phyloP scores from a whole-genome alignment of 73 alveolate species.

The Paramecium caudatum region DNA sequence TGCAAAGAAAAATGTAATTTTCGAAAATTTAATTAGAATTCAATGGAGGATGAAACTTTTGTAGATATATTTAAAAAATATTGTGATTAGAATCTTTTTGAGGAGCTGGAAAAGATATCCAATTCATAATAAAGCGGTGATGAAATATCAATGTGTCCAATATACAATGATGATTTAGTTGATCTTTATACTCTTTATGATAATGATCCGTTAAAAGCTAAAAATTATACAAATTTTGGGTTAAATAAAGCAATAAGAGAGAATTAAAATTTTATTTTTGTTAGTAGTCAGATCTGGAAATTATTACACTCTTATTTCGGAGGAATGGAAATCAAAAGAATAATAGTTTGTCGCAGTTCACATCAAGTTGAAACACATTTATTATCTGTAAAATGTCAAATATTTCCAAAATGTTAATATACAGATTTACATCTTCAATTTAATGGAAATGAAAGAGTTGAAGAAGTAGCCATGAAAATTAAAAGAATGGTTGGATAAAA shows the following conservation, averaged over 20 bases:
- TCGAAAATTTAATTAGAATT: not conserved
- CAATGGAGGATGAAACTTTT: constrained; percentile 59
- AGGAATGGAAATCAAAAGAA: constrained; percentile 52
- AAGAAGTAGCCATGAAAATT: constrained; percentile 67
- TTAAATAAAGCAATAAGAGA: constrained; percentile 73
- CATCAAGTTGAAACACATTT: constrained; percentile 78
- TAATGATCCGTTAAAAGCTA: constrained; percentile 65
- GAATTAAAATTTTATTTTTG: constrained; percentile 69
- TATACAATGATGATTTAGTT: constrained; percentile 22
- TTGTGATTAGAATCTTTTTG: not conserved
- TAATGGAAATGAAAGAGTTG: constrained; percentile 59
- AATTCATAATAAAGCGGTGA: not conserved
- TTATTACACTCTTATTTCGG: constrained; percentile 73
- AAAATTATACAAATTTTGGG: constrained; percentile 64
- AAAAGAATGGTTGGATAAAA: constrained; percentile 32
- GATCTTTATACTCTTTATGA: constrained; percentile 60
- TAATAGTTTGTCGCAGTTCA: constrained; percentile 66
- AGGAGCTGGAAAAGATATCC: constrained; percentile 20
- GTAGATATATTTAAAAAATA: constrained; percentile 35
- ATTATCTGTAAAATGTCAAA: constrained; percentile 31
- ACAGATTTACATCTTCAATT: not conserved
- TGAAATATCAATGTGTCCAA: constrained; percentile 20
- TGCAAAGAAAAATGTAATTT: not conserved
- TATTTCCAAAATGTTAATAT: constrained; percentile 66
- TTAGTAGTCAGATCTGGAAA: constrained; percentile 67